Conservation (phyloP, 2,329 filamentous ascomycete genomes). For the Zasmidium cellare region DNA sequence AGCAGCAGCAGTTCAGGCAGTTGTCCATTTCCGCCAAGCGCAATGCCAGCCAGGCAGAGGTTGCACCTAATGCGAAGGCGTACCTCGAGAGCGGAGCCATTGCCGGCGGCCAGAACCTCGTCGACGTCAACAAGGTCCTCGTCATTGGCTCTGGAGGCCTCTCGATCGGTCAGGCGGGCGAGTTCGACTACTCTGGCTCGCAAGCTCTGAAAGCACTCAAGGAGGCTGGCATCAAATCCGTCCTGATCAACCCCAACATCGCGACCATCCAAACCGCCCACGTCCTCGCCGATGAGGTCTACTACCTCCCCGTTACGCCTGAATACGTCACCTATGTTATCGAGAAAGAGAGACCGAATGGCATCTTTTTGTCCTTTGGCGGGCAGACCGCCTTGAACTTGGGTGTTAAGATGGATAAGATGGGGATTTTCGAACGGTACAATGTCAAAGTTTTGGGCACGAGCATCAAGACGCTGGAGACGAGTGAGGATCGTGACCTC, state of each 20-base stretch:
- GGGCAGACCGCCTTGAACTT: conserved; percentile 96
- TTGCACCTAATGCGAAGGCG: conserved; percentile 78
- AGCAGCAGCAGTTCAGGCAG: conserved; percentile 25
- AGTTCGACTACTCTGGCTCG: conserved; percentile 97
- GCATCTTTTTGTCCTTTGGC: conserved; percentile 95
- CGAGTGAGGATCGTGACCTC: conserved; percentile 91
- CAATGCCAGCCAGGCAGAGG: conserved; percentile 52
- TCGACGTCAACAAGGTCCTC: conserved; percentile 94
- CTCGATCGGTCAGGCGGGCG: conserved; percentile 94
- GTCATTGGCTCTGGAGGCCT: conserved; percentile 95
- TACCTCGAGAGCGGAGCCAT: conserved; percentile 88
- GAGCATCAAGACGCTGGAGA: conserved; percentile 89
- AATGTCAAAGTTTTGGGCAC: conserved; percentile 95
- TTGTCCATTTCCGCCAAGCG: conserved; percentile 29
- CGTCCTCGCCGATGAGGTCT: conserved; percentile 92
- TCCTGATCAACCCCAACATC: conserved; percentile 97
- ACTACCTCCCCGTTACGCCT: conserved; percentile 95
- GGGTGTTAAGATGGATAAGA: conserved; percentile 95
- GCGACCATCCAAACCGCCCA: conserved; percentile 98
- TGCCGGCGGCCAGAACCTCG: conserved; percentile 70
- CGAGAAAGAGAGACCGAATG: conserved; percentile 91
- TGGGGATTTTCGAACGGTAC: conserved; percentile 93
- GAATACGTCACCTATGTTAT: conserved; percentile 98
- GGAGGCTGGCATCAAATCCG: conserved; percentile 86
- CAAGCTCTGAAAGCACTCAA: conserved; percentile 97